Conservation (phyloP, 176 grass and related monocot genomes). For the Oryza rufipogon region DNA sequence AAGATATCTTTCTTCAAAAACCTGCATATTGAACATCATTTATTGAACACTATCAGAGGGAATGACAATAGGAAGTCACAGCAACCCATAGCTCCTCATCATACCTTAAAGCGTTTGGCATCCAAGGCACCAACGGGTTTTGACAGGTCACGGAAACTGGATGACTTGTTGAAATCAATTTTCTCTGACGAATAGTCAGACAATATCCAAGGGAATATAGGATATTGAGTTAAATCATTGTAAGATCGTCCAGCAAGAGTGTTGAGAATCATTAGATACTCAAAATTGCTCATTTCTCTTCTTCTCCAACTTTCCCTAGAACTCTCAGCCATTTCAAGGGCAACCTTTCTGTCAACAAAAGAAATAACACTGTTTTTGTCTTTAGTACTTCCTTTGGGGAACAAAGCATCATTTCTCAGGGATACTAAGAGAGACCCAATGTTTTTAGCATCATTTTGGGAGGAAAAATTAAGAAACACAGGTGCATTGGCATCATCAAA, state of each 20-base stretch:
- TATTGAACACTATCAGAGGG: conserved; percentile 39
- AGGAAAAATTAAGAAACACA: conserved; percentile 92
- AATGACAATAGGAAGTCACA: conserved; percentile 14
- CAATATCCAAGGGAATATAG: conserved; percentile 93
- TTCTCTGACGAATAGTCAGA: conserved; percentile 94
- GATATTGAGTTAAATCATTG: conserved; percentile 98
- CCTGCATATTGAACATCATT: conserved; percentile 58
- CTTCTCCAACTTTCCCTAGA: conserved; percentile 92
- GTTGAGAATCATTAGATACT: conserved; percentile 97
- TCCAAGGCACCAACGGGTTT: conserved; percentile 95
- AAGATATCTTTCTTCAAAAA: conserved; percentile 95
- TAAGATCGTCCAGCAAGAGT: conserved; percentile 94
- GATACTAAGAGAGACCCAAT: conserved; percentile 84
- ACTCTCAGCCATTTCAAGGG: conserved; percentile 92
- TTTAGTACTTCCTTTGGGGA: conserved; percentile 80
- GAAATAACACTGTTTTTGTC: conserved; percentile 86
- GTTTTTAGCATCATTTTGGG: conserved; percentile 92
- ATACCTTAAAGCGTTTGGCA: conserved; percentile 90
- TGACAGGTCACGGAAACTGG: conserved; percentile 92
- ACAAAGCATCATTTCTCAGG: conserved; percentile 89
- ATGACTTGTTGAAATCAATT: conserved; percentile 95
- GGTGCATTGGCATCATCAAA: conserved; percentile 85
- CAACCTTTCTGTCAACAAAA: conserved; percentile 85
- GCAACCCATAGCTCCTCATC: neutral
- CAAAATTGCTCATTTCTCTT: conserved; percentile 96